A percentile compares a stretch with the other conserved stretches of the same genome.
Conservation (phyloP, 441 rosid genomes). For the Euphorbia schlechtendalii region DNA sequence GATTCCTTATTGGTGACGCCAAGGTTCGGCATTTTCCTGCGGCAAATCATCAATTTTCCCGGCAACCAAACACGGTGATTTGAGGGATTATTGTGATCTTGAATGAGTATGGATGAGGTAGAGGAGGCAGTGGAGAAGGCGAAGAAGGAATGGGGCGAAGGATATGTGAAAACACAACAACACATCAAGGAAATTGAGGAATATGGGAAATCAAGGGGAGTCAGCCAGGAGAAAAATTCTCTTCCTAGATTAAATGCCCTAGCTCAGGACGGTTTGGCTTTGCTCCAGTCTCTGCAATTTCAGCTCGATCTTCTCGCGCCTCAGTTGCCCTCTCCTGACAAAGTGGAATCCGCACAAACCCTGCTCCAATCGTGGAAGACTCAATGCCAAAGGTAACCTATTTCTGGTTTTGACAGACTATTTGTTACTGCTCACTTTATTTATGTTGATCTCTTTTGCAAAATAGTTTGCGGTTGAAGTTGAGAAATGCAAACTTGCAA, state of each 20-base stretch:
- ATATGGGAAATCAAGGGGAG: conserved; percentile 40
- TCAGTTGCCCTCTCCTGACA: conserved; percentile 63
- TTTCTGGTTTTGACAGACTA: not conserved
- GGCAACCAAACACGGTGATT: not conserved
- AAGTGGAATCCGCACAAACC: conserved; percentile 49
- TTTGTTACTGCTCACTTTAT: not conserved
- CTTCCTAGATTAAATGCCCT: conserved; percentile 70
- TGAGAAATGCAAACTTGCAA: conserved; percentile 87
- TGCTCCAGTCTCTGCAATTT: conserved; percentile 67
- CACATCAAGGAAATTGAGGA: conserved; percentile 53
- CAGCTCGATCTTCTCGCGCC: conserved; percentile 81
- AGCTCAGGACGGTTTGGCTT: conserved; percentile 75
- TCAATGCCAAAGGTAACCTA: conserved; percentile 40
- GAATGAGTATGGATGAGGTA: conserved; percentile 57
- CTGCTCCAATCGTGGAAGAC: conserved; percentile 64
- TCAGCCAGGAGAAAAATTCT: conserved; percentile 37
- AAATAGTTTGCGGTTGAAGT: conserved; percentile 52
- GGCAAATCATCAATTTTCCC: not conserved
- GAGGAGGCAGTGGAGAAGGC: conserved; percentile 72
- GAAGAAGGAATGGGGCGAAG: conserved; percentile 83
- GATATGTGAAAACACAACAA: conserved; percentile 39
- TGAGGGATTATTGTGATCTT: not conserved
- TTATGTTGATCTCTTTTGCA: conserved; percentile 1
- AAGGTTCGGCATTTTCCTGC: not conserved
- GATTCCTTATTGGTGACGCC: no score